These are phyloP conservation scores for Friedmanniomyces simplex DNA, from an alignment of 495 filamentous ascomycete species.

Conservation along the genomic window DNA sequence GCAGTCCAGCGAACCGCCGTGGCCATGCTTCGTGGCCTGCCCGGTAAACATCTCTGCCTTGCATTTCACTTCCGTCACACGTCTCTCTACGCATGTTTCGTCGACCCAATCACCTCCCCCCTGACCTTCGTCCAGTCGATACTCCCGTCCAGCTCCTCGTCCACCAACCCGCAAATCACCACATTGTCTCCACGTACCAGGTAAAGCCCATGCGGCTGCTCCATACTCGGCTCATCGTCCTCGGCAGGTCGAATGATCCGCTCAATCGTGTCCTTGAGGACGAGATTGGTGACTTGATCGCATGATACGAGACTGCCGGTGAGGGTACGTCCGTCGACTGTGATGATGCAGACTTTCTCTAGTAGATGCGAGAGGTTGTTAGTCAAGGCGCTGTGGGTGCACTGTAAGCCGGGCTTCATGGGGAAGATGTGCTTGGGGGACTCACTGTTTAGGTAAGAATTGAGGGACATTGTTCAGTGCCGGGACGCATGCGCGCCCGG, in stretches of 20 bases:
- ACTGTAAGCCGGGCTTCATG: background rate
- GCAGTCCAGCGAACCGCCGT: too few relatives aligned
- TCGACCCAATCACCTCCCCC: conserved; percentile 70
- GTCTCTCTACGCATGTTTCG: conserved; percentile 40
- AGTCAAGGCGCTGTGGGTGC: background rate
- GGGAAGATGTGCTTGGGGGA: conserved; percentile 2
- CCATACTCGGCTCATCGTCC: conserved; percentile 67
- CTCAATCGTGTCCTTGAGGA: conserved; percentile 74
- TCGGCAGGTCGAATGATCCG: conserved; percentile 78
- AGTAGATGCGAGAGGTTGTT: background rate
- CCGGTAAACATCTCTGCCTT: background rate
- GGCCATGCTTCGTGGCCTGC: background rate
- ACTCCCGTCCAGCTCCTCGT: conserved; percentile 73
- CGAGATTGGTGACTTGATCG: conserved; percentile 88
- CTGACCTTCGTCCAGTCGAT: conserved; percentile 89
- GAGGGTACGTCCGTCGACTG: conserved; percentile 82
- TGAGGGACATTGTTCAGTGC: conserved; percentile 47
- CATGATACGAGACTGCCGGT: conserved; percentile 74
- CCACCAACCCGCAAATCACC: conserved; percentile 77
- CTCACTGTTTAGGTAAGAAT: conserved; percentile 57
- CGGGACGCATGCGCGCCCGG: background rate
- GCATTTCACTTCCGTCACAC: background rate
- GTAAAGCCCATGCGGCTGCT: conserved; percentile 80
- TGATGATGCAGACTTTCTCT: conserved; percentile 90
- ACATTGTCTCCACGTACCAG: conserved; percentile 92